Evolutionary conservation across 1,284 basidiomycete species (phyloP), one percentile per base, ranked within the genome.

Genomic region (Sporisorium iseilematis-ciliati): DNA sequence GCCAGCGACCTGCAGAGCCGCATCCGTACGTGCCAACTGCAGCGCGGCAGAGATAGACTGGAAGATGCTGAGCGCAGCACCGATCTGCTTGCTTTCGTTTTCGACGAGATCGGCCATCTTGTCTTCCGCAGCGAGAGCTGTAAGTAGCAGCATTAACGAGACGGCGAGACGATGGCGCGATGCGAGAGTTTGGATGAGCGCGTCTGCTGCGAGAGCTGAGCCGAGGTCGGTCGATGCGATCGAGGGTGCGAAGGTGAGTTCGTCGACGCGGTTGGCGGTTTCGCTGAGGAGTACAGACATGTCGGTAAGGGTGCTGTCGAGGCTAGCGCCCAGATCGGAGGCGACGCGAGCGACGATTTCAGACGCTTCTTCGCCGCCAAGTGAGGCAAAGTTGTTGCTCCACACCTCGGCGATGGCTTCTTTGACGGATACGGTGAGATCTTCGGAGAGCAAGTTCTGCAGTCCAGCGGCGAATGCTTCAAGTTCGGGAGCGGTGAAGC

Each of bases 21-120:
- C 69, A 40, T 68, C 58, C 8, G 69, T 64, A 7, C 74, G 61
- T 14, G 69, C 74, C 20, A 76, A 40, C 46, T 68, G 60, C 55
- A 65, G 43, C 1, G 65, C 65, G 11, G 57, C 65, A 23, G 61
- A 49, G 35, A 76, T 43, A 4, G 60, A 58, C 57, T 76, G 74
- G 51, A 68, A 67, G 56, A 65, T 59, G 65, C 57, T 57, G 26
- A 76, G 58, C 4, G 72, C 65, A 23, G 62, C 53, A 42, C 59
- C 65, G 51, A 75, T 75, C 49, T 75, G 72, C 38, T 43, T 58
- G 48, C 48, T 57, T 35, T 75, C 72, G 57, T 75, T 75, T 25
- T 60, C 54, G n/a, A 75, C 66, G 20, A 75, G 25, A 10, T 66
- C 66, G 10, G 66, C 61, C 72, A 75, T 75, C 52, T 48, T 60